Percentiles rank a stretch among this genome's conserved stretches.
Conservation (phyloP, 192 early-diverging fungal species). For the Dimargaris xerosporica region DNA sequence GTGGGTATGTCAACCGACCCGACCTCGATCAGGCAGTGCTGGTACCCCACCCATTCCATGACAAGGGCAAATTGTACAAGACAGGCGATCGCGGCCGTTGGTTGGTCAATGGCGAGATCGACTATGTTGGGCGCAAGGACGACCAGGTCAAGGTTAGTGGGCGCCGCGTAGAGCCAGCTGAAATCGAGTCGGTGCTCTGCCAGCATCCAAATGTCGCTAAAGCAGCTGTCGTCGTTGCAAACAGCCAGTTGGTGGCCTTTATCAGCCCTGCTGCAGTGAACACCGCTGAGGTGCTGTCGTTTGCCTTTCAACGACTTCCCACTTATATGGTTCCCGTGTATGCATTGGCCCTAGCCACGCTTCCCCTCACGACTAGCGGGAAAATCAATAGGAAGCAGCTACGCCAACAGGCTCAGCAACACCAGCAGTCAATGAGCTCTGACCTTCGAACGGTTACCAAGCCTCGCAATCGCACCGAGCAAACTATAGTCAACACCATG, state of each 20-base stretch:
- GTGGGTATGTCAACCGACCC: slow-evolving; percentile 2
- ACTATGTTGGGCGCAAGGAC: neutral
- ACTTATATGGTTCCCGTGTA: neutral
- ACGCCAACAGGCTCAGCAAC: too few relatives aligned
- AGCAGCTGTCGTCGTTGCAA: slow-evolving; percentile 15
- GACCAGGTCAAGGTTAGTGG: slow-evolving; percentile 8
- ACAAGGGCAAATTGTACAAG: neutral
- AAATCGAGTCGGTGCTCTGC: slow-evolving; percentile 9
- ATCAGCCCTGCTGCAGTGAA: slow-evolving; percentile 14
- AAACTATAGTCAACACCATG: too few relatives aligned
- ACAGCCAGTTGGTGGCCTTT: slow-evolving; percentile 17
- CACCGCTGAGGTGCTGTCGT: neutral
- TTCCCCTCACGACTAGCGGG: neutral
- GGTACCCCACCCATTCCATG: neutral
- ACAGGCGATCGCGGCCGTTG: slow-evolving; percentile 6
- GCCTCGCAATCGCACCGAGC: too few relatives aligned
- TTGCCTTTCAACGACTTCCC: neutral
- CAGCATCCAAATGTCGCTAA: slow-evolving; percentile 13
- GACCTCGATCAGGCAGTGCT: neutral
- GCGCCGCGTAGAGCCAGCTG: neutral
- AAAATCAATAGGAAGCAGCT: neutral
- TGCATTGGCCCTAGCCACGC: neutral
- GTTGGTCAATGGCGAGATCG: neutral
- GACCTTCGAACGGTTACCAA: too few relatives aligned
- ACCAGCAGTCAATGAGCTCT: too few relatives aligned